These are phyloP conservation scores for Aspergillus viridinutans DNA, from an alignment of 2,329 filamentous ascomycete genomes.

Conservation along the genomic window DNA sequence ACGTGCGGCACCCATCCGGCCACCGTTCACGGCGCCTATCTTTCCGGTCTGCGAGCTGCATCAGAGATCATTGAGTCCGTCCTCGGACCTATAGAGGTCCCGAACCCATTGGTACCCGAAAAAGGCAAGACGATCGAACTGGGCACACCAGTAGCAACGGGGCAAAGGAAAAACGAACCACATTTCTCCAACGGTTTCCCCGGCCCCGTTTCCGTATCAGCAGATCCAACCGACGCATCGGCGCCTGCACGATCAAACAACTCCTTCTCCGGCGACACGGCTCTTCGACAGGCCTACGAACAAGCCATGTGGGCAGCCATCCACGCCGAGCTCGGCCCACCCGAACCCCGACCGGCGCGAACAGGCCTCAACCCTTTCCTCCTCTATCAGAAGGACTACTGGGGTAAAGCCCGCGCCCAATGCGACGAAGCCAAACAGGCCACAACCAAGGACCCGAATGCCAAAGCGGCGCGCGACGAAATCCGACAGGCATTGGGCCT, in stretches of 20 bases:
- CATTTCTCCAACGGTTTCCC: slow-evolving; percentile 3
- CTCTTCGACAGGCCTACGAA: slow-evolving; percentile 50
- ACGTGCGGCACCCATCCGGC: slow-evolving; percentile 94
- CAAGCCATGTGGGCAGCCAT: slow-evolving; percentile 55
- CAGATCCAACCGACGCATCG: neutral
- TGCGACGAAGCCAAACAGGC: slow-evolving; percentile 66
- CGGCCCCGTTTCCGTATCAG: neutral
- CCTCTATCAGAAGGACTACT: slow-evolving; percentile 76
- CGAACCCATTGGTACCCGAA: slow-evolving; percentile 67
- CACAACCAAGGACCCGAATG: slow-evolving; percentile 61
- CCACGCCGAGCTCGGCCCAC: slow-evolving; percentile 63
- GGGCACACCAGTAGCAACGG: slow-evolving; percentile 17
- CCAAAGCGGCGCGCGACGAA: slow-evolving; percentile 66
- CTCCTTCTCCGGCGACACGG: slow-evolving; percentile 18
- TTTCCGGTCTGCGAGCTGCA: slow-evolving; percentile 86
- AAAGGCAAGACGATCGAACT: slow-evolving; percentile 42
- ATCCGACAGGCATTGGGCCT: slow-evolving; percentile 80
- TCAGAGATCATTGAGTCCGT: slow-evolving; percentile 78
- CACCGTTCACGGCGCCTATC: slow-evolving; percentile 92
- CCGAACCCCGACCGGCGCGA: slow-evolving; percentile 67
- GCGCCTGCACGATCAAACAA: slow-evolving; percentile 11
- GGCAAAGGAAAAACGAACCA: slow-evolving; percentile 22
- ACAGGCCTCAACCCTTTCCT: slow-evolving; percentile 80
- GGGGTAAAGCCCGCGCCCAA: slow-evolving; percentile 58
- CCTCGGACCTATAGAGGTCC: slow-evolving; percentile 74